These are phyloP conservation scores for Amesomyces nigricolor DNA, from an alignment of 2,329 filamentous ascomycete species.

Conservation along the genomic window DNA sequence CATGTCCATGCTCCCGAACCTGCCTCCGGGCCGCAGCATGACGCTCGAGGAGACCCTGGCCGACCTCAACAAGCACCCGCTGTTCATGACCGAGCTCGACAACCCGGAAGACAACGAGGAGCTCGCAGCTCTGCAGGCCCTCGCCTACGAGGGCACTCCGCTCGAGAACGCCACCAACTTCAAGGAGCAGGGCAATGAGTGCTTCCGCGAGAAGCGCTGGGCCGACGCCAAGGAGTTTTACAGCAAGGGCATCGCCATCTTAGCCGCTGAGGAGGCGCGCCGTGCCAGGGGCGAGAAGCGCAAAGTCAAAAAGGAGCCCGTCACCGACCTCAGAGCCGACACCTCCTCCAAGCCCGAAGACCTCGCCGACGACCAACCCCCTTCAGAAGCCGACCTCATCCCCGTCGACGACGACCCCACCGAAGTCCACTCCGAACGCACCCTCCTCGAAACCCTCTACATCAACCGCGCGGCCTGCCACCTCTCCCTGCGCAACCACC, in stretches of 20 bases:
- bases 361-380: conserved; percentile 36
- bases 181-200: conserved; percentile 88
- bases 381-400: conserved; percentile 4
- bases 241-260: conserved; percentile 70
- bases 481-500: conserved; percentile 81
- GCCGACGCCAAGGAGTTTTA: conserved; percentile 88
- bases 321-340: background rate
- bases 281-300: conserved; percentile 13
- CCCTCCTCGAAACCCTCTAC: conserved; percentile 69
- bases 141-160: conserved; percentile 88
- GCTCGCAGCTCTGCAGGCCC: conserved; percentile 78
- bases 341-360: conserved; percentile 39
- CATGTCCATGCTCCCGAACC: conserved; percentile 32
- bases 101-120: conserved; percentile 66
- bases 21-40: conserved; percentile 45
- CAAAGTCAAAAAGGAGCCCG: conserved; percentile 5
- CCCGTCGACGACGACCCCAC: conserved; percentile 40
- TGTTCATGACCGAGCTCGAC: conserved; percentile 94
- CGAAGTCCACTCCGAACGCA: conserved; percentile 53
- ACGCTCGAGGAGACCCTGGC: conserved; percentile 51
- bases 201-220: conserved; percentile 68
- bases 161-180: conserved; percentile 78
- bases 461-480: conserved; percentile 88
- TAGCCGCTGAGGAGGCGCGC: conserved; percentile 58
- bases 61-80: conserved; percentile 59